These are phyloP conservation scores for Colletotrichum lentis DNA, from an alignment of 2,329 filamentous ascomycete species.

Conservation along the genomic window DNA sequence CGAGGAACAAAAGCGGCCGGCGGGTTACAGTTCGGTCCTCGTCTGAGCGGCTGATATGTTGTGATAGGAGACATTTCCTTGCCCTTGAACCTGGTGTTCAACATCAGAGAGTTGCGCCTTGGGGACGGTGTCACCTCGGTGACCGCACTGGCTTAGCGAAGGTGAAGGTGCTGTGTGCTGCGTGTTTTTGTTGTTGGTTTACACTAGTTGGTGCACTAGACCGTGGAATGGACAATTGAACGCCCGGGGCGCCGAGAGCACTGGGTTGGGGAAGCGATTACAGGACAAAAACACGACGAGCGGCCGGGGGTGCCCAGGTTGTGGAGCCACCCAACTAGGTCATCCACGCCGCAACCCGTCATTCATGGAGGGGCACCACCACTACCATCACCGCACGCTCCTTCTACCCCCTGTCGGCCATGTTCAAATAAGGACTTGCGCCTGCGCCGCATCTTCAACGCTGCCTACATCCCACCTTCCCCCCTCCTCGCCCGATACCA, in stretches of 20 bases:
- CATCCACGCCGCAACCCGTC: constrained; percentile 28
- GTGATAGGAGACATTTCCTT: constrained; percentile 16
- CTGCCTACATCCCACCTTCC: constrained; percentile 30
- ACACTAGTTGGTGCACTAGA: constrained; percentile 15
- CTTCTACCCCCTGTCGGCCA: constrained; percentile 19
- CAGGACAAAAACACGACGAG: constrained; percentile 8
- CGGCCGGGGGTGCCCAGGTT: neutral
- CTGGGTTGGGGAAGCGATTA: neutral
- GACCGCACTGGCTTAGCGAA: constrained; percentile 30
- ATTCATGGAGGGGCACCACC: constrained; percentile 33
- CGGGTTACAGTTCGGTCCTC: neutral
- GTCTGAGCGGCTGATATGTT: constrained; percentile 14
- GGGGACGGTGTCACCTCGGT: constrained; percentile 34
- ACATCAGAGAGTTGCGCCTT: constrained; percentile 33
- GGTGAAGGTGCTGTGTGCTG: neutral
- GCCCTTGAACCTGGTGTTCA: constrained; percentile 23
- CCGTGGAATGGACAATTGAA: constrained; percentile 23
- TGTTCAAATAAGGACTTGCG: constrained; percentile 38
- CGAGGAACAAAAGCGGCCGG: neutral
- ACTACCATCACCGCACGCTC: constrained; percentile 1
- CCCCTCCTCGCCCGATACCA: constrained; percentile 27
- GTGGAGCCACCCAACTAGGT: too few species aligned
- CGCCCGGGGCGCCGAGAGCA: constrained; percentile 18
- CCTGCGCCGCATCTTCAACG: constrained; percentile 37
- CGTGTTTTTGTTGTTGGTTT: too few species aligned